Base-by-base conservation (phyloP, 495 filamentous ascomycete species). In the Aspergillus carlsbadensis region DNA sequence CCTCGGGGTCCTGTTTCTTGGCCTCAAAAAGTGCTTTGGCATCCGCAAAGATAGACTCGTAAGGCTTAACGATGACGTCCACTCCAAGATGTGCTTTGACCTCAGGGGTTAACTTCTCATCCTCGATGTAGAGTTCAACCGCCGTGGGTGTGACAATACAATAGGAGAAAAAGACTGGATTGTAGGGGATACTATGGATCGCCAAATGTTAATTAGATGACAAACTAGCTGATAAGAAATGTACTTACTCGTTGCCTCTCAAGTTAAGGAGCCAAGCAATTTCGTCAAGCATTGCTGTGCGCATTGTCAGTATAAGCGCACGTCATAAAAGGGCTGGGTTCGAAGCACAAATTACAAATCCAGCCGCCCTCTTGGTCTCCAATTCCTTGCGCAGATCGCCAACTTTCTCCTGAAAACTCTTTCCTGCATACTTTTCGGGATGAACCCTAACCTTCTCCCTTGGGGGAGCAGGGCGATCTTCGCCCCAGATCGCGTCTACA, bases 81-180 rank as follows among this genome's bases (percentile, higher is more conserved):
- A 85, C 74, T 5, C 81, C 79, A 36, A 99, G 82, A 54, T 96
- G 90, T 22, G 71, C 78, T 62, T 83, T 80, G 51, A 84, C 86
- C 52, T 90, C 88, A 6, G 79, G 66, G 10, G 71, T 85, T 17
- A 99, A 69, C 69, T 98, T 96, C 5, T 83, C 82, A 2, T 81
- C 80, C 60, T 97, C 86, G 46, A 97, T 77, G 63, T 97, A 99
- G 11, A 99, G 74, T 22, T 88, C 93, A 31, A 88, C 90, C 5
- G 84, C 78, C 7, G 86, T 87, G 3, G 87, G 85, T 5, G 95
- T 98, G 49, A 99, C 79, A 39, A 95, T 80, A 37, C 92, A 91
- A 67, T 97, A 99, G 22, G 95, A 95, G 76, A 97, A 97, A 78
- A 98, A 99, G 33, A 99, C 95, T 0, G 95, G 95, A 65, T 99